phyloP scores from a whole-genome alignment of 495 filamentous ascomycete species.

The Trichoderma reesei region DNA sequence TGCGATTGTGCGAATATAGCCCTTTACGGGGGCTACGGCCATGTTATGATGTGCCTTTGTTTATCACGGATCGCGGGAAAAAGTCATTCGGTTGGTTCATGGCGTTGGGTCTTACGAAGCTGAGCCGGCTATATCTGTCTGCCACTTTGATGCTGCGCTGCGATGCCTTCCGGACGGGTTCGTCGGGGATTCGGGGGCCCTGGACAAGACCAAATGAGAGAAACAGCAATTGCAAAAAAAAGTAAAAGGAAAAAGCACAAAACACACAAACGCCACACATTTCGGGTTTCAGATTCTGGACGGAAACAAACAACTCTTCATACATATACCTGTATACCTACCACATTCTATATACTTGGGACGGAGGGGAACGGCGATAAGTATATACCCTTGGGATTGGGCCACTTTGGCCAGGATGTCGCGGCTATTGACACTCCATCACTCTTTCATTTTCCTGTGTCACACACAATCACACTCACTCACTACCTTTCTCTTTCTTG shows the following conservation, averaged over 20 bases:
- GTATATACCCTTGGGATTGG: constrained; percentile 7
- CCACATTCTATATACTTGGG: constrained; percentile 5
- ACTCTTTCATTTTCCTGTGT: not conserved
- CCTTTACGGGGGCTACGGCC: constrained; percentile 1
- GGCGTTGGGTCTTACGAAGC: not conserved
- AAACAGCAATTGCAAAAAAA: not conserved
- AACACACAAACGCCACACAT: no score
- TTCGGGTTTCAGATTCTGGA: not conserved
- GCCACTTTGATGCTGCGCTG: not conserved
- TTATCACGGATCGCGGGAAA: not conserved
- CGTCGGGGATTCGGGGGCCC: not conserved
- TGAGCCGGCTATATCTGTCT: not conserved
- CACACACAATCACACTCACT: not conserved
- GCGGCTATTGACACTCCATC: not conserved
- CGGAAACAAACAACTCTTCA: not conserved
- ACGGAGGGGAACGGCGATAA: not conserved
- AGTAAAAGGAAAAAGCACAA: not conserved
- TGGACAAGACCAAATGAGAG: not conserved
- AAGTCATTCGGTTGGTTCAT: constrained; percentile 1
- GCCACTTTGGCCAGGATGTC: not conserved
- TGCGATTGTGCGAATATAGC: not conserved
- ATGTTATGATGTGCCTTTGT: not conserved
- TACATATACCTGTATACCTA: constrained; percentile 2
- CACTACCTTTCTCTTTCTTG: not conserved
- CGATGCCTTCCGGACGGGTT: not conserved